These are phyloP conservation scores for Penicillium canescens DNA, from an alignment of 495 filamentous ascomycete species.

Conservation along the genomic window DNA sequence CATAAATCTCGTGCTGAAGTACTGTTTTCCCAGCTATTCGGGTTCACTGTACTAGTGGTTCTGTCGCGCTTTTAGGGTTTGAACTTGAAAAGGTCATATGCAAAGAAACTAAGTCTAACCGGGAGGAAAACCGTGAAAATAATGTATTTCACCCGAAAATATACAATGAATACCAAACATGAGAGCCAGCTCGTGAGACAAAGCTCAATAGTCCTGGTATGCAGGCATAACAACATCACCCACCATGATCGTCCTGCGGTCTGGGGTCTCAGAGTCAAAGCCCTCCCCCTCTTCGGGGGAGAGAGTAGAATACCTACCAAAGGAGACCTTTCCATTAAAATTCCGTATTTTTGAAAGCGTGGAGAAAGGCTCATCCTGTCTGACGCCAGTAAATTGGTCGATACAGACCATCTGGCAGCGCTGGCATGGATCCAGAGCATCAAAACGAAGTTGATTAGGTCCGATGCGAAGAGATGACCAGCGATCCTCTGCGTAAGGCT, in stretches of 20 bases:
- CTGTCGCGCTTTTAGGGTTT: too few relatives aligned
- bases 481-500: conserved; percentile 56
- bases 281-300: conserved; percentile 17
- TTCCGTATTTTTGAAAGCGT: conserved; percentile 84
- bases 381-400: conserved; percentile 77
- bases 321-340: conserved; percentile 78
- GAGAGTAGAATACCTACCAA: conserved; percentile 72
- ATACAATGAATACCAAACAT: background rate
- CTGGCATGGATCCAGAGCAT: conserved; percentile 78
- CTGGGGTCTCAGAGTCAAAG: conserved; percentile 16
- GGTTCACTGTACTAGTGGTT: too few relatives aligned
- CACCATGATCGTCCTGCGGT: conserved; percentile 38
- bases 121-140: too few relatives aligned
- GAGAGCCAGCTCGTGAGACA: background rate
- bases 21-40: too few relatives aligned
- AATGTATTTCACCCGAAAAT: background rate
- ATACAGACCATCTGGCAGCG: conserved; percentile 96
- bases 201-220: conserved; percentile 19
- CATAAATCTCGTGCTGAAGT: too few relatives aligned
- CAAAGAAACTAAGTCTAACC: too few relatives aligned
- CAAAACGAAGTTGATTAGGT: conserved; percentile 44
- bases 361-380: conserved; percentile 81
- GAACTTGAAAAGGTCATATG: too few relatives aligned
- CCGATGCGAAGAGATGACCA: conserved; percentile 46
- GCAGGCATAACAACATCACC: conserved; percentile 41